A percentile compares a stretch with the other conserved stretches of the same genome.
Evolutionary conservation across 2,329 filamentous ascomycete genomes (phyloP).

Genomic region (Fusarium sarcochroum): DNA sequence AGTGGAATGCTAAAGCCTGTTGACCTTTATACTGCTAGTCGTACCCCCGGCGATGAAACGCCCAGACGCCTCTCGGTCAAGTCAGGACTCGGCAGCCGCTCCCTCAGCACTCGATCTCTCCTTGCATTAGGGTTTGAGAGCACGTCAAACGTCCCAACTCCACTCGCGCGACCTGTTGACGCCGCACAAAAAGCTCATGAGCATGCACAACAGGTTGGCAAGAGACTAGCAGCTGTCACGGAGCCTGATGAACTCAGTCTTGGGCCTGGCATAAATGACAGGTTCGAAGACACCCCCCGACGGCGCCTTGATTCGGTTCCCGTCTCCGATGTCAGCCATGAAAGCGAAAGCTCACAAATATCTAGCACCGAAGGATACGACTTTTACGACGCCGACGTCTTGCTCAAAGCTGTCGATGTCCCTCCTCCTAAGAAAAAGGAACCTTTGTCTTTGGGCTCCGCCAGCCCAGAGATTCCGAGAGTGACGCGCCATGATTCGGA

Average conservation of each 20-base stretch:
- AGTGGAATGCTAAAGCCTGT: constrained; percentile 47
- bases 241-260: constrained; percentile 67
- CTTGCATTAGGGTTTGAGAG: constrained; percentile 71
- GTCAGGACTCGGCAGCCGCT: constrained; percentile 51
- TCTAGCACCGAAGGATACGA: constrained; percentile 74
- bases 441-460: constrained; percentile 50
- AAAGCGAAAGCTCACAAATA: constrained; percentile 62
- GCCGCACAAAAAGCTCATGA: constrained; percentile 49
- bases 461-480: constrained; percentile 47
- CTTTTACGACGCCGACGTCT: constrained; percentile 73
- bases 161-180: constrained; percentile 67
- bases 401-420: constrained; percentile 67
- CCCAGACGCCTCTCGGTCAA: constrained; percentile 53
- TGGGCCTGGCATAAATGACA: constrained; percentile 62
- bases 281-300: constrained; percentile 55
- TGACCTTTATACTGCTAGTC: constrained; percentile 43
- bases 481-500: constrained; percentile 67
- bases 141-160: constrained; percentile 74
- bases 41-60: constrained; percentile 56
- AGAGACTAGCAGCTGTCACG: constrained; percentile 62
- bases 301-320: constrained; percentile 65
- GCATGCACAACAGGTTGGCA: constrained; percentile 52
- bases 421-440: constrained; percentile 59
- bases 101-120: constrained; percentile 59
- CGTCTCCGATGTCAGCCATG: constrained; percentile 65